Evolutionary conservation across 257 asterid species (phyloP).

Genomic region (Phtheirospermum japonicum): DNA sequence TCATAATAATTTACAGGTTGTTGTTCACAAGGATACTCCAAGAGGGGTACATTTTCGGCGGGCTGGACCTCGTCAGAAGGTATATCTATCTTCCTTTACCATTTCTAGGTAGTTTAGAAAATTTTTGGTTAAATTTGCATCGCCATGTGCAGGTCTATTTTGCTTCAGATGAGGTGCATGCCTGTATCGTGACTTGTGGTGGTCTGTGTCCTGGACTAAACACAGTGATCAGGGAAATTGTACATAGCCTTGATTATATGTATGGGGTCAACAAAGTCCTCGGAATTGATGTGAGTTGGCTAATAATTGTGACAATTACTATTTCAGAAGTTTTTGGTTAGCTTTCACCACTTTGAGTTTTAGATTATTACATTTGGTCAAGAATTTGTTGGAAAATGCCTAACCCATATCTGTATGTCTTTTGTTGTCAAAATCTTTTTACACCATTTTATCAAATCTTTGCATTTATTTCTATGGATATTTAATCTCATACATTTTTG

Average conservation of each 20-base stretch:
- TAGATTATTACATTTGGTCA: constrained; percentile 17
- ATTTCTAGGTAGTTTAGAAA: constrained; percentile 5
- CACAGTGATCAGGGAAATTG: constrained; percentile 95
- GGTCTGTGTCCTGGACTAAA: constrained; percentile 98
- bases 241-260: constrained; percentile 88
- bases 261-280: constrained; percentile 80
- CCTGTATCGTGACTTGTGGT: constrained; percentile 98
- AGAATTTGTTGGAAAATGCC: neutral
- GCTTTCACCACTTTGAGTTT: neutral
- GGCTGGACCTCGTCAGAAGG: constrained; percentile 99
- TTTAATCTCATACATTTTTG: neutral
- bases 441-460: neutral
- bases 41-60: constrained; percentile 95
- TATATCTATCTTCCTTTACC: constrained; percentile 25
- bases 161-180: constrained; percentile 82
- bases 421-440: constrained; percentile 1
- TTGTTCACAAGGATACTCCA: constrained; percentile 91
- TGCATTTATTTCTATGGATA: neutral
- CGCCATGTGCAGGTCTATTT: constrained; percentile 63
- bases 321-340: constrained; percentile 15
- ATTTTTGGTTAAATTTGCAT: constrained; percentile 24
- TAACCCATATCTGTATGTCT: neutral
- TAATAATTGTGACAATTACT: constrained; percentile 12
- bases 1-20: constrained; percentile 49
- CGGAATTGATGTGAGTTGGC: constrained; percentile 86